Base-by-base conservation (phyloP, 2,329 filamentous ascomycete species). In the Claviceps fusiformis region DNA sequence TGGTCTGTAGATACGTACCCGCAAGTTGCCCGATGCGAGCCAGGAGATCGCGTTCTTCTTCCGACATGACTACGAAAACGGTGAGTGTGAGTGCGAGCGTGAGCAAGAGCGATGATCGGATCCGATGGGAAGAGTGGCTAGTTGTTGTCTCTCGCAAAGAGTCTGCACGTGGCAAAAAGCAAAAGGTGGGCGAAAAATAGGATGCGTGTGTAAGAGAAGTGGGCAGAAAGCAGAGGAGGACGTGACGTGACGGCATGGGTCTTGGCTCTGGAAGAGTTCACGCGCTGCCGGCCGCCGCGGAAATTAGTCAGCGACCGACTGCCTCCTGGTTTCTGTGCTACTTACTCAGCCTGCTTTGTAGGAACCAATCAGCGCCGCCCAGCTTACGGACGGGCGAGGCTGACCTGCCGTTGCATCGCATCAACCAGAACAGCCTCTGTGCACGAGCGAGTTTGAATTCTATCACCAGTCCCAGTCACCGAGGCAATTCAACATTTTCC, bases 1-100 rank as follows among this genome's bases (percentile, higher is more conserved):
- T 19, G 19, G 3, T 11, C 6, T 11, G 37, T 29, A 17, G 13
- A 41, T 41, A 65, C 69, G 48, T 66, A 77, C 76, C 74, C 56
- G 78, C 74, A 53, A 80, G 66, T 46, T 73, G 72, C 62, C 73
- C 70, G 64, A 82, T 82, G 60, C 72, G 73, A 53, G 75, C 77
- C 63, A 79, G 67, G 59, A 82, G 67, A 56, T 78, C 75, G 63
- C 73, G 73, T 54, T 80, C 74, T 63, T 79, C 75, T 54, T 72
- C 68, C 11, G 73, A 70, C 74, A 78, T 76, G 43, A 35, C n/a
- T 3, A 24, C n/a, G 11, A 24, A 35, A 11, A 35, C 11, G 24
- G 47, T 46, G 39, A n/a, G n/a, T n/a, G n/a, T n/a, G n/a, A n/a
- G 8, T 0, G 8, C 5, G 17, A 31, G 31, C 47, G 46, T 24